Conservation (phyloP, 116 monocot genomes). For the Phalaenopsis hybrid region DNA sequence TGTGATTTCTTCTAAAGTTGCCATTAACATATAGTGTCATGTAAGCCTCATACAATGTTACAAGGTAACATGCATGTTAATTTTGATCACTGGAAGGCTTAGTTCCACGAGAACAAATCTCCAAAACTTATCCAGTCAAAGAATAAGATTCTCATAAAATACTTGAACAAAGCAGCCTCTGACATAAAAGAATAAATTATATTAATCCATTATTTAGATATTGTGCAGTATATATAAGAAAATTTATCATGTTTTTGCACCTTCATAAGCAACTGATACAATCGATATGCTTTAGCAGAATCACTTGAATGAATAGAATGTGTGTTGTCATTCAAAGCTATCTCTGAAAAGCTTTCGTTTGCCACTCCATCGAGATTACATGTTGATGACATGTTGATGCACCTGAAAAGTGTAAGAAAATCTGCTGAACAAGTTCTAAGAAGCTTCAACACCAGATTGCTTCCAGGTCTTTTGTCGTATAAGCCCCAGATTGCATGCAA, state of each 20-base stretch:
- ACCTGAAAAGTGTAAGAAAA: constrained; percentile 51
- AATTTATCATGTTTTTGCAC: constrained; percentile 20
- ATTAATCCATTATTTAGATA: not conserved
- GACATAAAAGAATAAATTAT: too few relatives aligned
- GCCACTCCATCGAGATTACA: constrained; percentile 7
- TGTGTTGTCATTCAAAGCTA: constrained; percentile 10
- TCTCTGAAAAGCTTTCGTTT: constrained; percentile 22
- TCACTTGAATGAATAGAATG: constrained; percentile 19
- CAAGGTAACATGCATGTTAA: not conserved
- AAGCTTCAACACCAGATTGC: constrained; percentile 47
- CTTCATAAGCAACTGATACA: constrained; percentile 53
- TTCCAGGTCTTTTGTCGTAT: constrained; percentile 19
- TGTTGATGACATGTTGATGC: constrained; percentile 23
- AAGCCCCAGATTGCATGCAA: constrained; percentile 55
- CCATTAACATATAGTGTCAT: not conserved
- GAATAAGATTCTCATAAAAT: not conserved
- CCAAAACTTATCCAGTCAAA: not conserved
- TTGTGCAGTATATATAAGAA: not conserved
- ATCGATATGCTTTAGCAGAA: constrained; percentile 27
- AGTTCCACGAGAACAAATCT: not conserved
- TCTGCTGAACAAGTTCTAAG: constrained; percentile 54
- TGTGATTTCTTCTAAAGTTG: not conserved
- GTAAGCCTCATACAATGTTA: not conserved
- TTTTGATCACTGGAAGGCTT: not conserved
- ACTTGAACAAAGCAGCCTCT: not conserved